phyloP scores from a whole-genome alignment of 352 stramenopile genomes.

The Globisporangium alternatum region DNA sequence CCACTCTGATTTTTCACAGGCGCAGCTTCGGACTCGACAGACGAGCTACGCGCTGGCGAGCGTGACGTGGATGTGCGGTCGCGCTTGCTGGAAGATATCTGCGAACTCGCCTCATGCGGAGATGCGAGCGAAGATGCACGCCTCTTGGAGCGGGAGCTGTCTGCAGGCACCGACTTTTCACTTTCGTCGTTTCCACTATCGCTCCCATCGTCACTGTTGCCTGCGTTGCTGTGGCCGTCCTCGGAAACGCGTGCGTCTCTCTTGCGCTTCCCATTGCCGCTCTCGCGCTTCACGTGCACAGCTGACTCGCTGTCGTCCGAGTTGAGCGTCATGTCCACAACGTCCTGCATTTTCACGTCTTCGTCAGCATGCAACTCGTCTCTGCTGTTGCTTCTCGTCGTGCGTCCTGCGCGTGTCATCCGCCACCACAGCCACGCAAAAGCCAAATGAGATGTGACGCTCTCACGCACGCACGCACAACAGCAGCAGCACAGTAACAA shows the following conservation, averaged over 20 bases:
- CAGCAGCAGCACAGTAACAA: background rate
- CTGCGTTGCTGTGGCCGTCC: background rate
- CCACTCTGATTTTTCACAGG: background rate
- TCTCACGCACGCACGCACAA: background rate
- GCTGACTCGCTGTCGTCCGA: slow-evolving; percentile 1
- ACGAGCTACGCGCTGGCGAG: slow-evolving; percentile 8
- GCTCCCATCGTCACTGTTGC: background rate
- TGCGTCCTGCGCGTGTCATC: background rate
- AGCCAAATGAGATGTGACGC: background rate
- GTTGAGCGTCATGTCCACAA: slow-evolving; percentile 4
- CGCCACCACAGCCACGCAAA: background rate
- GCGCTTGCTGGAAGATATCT: too few relatives aligned
- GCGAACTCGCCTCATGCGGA: too few relatives aligned
- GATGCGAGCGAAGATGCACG: background rate
- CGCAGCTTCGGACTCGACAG: background rate
- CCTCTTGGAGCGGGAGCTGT: background rate
- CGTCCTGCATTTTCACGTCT: background rate
- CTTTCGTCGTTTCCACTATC: background rate
- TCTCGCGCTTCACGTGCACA: slow-evolving; percentile 1
- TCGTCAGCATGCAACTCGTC: background rate
- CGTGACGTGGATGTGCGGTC: background rate
- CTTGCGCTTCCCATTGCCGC: slow-evolving; percentile 4
- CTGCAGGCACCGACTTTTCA: background rate
- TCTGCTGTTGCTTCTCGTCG: background rate
- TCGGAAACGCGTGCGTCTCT: background rate